Base-by-base conservation (phyloP, 2,329 filamentous ascomycete species). In the Aspergillus puulaauensis region DNA sequence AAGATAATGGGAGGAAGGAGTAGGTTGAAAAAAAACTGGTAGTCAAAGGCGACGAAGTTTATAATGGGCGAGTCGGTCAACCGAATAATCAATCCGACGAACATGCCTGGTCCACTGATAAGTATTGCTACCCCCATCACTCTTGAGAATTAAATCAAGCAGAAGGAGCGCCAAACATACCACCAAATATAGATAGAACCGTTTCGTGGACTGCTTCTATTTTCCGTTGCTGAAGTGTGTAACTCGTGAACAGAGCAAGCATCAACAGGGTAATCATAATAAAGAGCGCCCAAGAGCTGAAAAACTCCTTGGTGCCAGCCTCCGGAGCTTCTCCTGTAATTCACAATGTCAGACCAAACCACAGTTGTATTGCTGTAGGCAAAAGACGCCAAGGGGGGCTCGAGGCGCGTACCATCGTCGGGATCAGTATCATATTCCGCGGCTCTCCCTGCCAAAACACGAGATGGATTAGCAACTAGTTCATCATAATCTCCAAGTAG, bases 11-110 rank as follows among this genome's bases (percentile, higher is more conserved):
- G 95, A 39, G 95, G 95, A n/a, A 99, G 89, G 12, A 99, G 86
- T 46, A 99, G 85, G 76, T 99, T 99, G 83, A 99, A 99, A 82
- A 99, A 99, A 81, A 98, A 96, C 73, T 98, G 93, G 74, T 97
- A 97, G 79, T 98, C 90, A 81, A 99, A 99, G 76, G 89, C 96
- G 70, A 99, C 92, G 63, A 91, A 87, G 72, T 90, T 90, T 74
- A 93, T 89, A 68, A 99, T 92, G 62, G 89, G 91, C 61, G 91
- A 88, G 64, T 89, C 88, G 52, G 89, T 90, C 62, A 97, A 80
- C 70, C 95, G 86, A 58, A 99, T 86, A 59, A 96, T 84, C 67
- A 99, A 81, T 6, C 95, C 95, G 60, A 99, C 91, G 58, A 92
- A 89, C 95, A 98, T 98, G 69, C 93, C 93, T 96, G 58, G 35